Percentiles rank a stretch among this genome's conserved stretches.
Evolutionary conservation across 768 basidiomycete species (phyloP).

Genomic region (Suillus discolor): DNA sequence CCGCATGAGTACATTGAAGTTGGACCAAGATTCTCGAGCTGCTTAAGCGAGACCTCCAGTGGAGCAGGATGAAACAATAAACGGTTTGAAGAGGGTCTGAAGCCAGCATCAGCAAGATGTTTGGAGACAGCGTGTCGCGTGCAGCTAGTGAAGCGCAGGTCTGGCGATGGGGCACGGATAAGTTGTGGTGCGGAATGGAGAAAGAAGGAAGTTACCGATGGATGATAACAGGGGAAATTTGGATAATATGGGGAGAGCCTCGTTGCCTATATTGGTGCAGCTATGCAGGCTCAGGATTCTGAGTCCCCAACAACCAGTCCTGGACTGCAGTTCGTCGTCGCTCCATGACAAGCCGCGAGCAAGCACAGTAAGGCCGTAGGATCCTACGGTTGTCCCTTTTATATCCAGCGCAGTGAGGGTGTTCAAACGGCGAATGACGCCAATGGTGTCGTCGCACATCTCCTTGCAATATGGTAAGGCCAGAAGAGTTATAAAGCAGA

Average conservation of each 20-base stretch:
- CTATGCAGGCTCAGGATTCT: slow-evolving; percentile 58
- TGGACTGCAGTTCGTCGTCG: slow-evolving; percentile 23
- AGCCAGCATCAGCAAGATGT: slow-evolving; percentile 24
- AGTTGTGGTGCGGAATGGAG: slow-evolving; percentile 2
- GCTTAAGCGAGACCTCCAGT: slow-evolving; percentile 37
- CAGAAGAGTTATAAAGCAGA: slow-evolving; percentile 66
- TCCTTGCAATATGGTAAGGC: slow-evolving; percentile 55
- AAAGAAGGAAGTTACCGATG: slow-evolving; percentile 48
- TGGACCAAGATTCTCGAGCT: slow-evolving; percentile 25
- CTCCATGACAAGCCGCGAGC: slow-evolving; percentile 47
- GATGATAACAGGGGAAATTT: slow-evolving; percentile 62
- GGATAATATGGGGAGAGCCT: slow-evolving; percentile 42
- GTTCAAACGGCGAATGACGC: slow-evolving; percentile 52
- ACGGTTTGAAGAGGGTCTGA: slow-evolving; percentile 29
- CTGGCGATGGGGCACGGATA: slow-evolving; percentile 29
- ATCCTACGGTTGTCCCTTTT: slow-evolving; percentile 51
- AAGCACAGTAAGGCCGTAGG: slow-evolving; percentile 55
- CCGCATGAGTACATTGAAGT: slow-evolving; percentile 30
- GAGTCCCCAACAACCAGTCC: slow-evolving; percentile 56
- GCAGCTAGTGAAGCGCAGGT: slow-evolving; percentile 54
- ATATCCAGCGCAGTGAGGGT: slow-evolving; percentile 66
- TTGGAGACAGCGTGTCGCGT: slow-evolving; percentile 21
- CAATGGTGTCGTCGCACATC: slow-evolving; percentile 61
- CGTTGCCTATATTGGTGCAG: slow-evolving; percentile 51
- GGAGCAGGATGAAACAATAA: slow-evolving; percentile 47